Evolutionary conservation across 306 rosid genomes (phyloP), one percentile per base, ranked within the genome.

Genomic region (Castanea crenata): DNA sequence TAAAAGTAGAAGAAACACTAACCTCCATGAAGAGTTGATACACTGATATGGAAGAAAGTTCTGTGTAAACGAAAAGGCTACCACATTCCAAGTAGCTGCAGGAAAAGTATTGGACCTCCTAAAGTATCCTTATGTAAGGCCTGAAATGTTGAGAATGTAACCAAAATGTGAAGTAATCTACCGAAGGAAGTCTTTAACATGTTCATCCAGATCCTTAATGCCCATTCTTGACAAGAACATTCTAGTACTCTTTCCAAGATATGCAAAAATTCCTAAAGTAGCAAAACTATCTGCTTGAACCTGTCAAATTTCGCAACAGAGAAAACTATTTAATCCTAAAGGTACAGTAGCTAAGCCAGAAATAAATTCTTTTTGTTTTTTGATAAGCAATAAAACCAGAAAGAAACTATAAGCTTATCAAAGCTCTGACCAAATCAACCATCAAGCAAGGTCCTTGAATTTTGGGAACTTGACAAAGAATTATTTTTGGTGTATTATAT

Each of bases 51-150:
- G 82, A 82, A 76, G 91, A 81, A 80, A 92, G 84, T 70, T 90
- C 88, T 0, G 90, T 91, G 76, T 80, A 87, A 69, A 90, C 77
- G 85, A 90, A 88, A 85, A 90, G 83, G 89, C 79, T 84, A 68
- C 97, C 94, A 25, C 91, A 90, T 80, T 92, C 97, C 88, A 88
- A 83, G 86, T 92, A 88, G 87, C 94, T 90, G 87, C 81, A 88
- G 67, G 62, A 67, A 82, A 86, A 78, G 80, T 76, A 83, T 29
- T 32, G 19, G 80, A 51, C 25, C 70, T 63, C 63, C 55, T 10
- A 18, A 34, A 54, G 68, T 55, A 71, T 78, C 76, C 57, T 21
- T 62, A 74, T 35, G 63, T 21, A 52, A 81, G 55, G 35, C 75
- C 70, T 56, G 27, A 82, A 46, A n/a, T 49, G 29, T 35, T 74